Evolutionary conservation across 129 eudicot species (phyloP), one percentile per base, ranked within the genome.

Genomic region (Flaveria sonorensis): DNA sequence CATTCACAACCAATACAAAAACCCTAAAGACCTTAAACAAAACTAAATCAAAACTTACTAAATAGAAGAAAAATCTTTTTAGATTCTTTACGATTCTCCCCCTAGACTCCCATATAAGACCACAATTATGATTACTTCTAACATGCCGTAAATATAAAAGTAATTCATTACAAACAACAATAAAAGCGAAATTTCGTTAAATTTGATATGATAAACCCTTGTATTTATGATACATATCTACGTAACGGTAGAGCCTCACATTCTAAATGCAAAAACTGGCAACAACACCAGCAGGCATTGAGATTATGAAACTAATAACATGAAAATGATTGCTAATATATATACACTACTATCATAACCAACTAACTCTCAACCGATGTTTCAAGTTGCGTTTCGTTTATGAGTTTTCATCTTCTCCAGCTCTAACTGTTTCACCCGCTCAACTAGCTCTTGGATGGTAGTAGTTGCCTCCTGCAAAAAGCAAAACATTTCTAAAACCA

Each of bases 391-490:
- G 43, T 32, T 74, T 70, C 63, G 45, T 64, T 78, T 53, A 2
- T 80, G 26, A 59, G 67, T 23, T 42, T 79, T 83, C 80, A 66
- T 66, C 46, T 81, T 92, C 83, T 87, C 96, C 78, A 70, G 70
- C 81, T 89, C 92, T 74, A 81, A 61, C 12, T 53, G 62, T 70
- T 69, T 86, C 87, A 92, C 80, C 79, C 85, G 85, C 28, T 88
- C 86, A 39, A 81, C 83, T 85, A 92, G 77, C 68, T 80, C 82
- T 70, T 85, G 85, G 40, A 89, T 89, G 19, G 84, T 83, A 19
- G 82, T 53, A 26, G 86, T 80, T 30, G 96, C 96, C 1, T 92
- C 93, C 97, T 92, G 76, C 77, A 77, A 42, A 39, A 55, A 46
- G 19, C 6, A 19, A 62, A 13, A 32, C 21, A 70, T 36, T 32